Conservation (phyloP, 2,329 filamentous ascomycete genomes). For the Lachnellula willkommii region DNA sequence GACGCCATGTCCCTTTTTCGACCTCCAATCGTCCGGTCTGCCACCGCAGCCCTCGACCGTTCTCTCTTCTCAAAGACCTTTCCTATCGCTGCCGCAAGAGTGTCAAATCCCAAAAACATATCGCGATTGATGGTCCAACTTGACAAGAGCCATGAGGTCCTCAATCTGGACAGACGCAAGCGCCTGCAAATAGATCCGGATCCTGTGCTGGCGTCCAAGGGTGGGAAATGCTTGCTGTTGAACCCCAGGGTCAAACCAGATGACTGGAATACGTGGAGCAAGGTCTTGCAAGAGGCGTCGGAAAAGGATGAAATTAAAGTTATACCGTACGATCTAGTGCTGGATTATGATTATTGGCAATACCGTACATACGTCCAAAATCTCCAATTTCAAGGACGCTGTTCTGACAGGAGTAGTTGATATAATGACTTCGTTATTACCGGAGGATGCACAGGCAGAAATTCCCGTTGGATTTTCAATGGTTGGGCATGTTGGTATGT, state of each 20-base stretch:
- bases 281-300: conserved; percentile 62
- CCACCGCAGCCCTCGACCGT: conserved; percentile 75
- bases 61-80: conserved; percentile 75
- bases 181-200: conserved; percentile 61
- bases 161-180: conserved; percentile 58
- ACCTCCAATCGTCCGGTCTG: conserved; percentile 69
- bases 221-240: conserved; percentile 57
- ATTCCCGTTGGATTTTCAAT: conserved; percentile 82
- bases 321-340: conserved; percentile 66
- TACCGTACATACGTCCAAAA: conserved; percentile 54
- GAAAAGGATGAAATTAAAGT: conserved; percentile 63
- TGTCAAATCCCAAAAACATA: conserved; percentile 72
- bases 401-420: conserved; percentile 41
- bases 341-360: conserved; percentile 83
- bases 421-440: conserved; percentile 75
- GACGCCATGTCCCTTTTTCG: conserved; percentile 59
- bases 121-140: conserved; percentile 64
- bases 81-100: conserved; percentile 69
- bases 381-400: neutral
- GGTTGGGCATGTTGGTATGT: conserved; percentile 76
- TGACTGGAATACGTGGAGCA: conserved; percentile 70
- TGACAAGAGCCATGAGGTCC: conserved; percentile 58
- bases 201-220: conserved; percentile 44
- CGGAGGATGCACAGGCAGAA: conserved; percentile 72
- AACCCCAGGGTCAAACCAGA: conserved; percentile 49